Conservation (phyloP, 2,329 filamentous ascomycete genomes). For the Teratosphaeriaceae sp. region DNA sequence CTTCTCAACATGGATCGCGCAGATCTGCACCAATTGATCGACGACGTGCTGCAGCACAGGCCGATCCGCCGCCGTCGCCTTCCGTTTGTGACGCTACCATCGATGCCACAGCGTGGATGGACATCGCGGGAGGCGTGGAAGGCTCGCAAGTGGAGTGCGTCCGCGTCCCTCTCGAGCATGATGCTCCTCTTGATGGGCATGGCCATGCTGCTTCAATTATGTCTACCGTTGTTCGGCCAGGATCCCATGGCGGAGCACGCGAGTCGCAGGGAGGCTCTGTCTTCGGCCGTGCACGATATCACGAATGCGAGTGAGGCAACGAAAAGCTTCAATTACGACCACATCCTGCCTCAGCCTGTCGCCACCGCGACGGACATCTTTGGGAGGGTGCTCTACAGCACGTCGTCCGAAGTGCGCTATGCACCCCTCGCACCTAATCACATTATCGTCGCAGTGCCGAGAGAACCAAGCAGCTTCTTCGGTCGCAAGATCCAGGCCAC, state of each 20-base stretch:
- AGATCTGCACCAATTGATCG: too few relatives aligned
- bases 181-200: background rate
- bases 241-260: background rate
- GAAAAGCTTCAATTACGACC: slow-evolving; percentile 18
- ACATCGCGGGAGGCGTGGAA: too few relatives aligned
- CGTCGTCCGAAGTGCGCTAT: slow-evolving; percentile 8
- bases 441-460: slow-evolving; percentile 19
- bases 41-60: too few relatives aligned
- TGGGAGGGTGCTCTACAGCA: slow-evolving; percentile 6
- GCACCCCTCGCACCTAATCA: slow-evolving; percentile 17
- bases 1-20: background rate
- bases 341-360: slow-evolving; percentile 19
- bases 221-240: background rate
- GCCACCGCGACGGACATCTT: slow-evolving; percentile 8
- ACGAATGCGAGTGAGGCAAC: slow-evolving; percentile 12
- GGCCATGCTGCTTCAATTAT: background rate
- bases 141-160: too few relatives aligned
- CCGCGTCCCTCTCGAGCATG: background rate
- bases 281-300: slow-evolving; percentile 10
- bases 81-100: too few relatives aligned
- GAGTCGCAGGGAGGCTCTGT: slow-evolving; percentile 15
- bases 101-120: too few relatives aligned
- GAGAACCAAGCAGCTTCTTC: background rate
- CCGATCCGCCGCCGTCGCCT: too few relatives aligned
- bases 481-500: background rate